Evolutionary conservation across 2,329 filamentous ascomycete genomes (phyloP).

Genomic region (Knoxdaviesia capensis): DNA sequence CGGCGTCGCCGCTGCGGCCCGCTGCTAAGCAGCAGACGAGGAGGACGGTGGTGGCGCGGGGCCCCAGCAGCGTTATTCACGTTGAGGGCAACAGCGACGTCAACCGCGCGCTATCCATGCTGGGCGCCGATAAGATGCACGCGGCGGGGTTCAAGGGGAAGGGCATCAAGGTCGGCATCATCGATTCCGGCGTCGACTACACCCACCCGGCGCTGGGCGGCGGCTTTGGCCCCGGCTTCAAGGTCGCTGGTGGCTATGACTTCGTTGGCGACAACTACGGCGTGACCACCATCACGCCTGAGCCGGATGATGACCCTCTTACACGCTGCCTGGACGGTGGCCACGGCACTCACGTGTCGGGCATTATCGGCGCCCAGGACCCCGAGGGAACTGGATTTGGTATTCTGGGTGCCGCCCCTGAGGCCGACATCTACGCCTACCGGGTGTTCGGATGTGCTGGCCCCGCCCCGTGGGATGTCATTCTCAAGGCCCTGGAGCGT

Average conservation of each 20-base stretch:
- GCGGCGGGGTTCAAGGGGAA: slow-evolving; percentile 22
- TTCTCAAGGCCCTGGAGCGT: slow-evolving; percentile 19
- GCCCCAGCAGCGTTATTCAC: too few species aligned
- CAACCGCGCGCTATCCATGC: slow-evolving; percentile 7
- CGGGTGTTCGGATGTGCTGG: slow-evolving; percentile 16
- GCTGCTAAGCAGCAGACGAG: too few species aligned
- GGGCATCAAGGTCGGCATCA: slow-evolving; percentile 20
- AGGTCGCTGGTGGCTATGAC: slow-evolving; percentile 25
- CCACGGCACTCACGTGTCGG: slow-evolving; percentile 24
- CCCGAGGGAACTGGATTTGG: slow-evolving; percentile 10
- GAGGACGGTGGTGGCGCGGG: too few species aligned
- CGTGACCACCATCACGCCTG: slow-evolving; percentile 8
- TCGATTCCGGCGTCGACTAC: slow-evolving; percentile 25
- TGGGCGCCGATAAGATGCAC: slow-evolving; percentile 19
- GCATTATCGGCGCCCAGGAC: slow-evolving; percentile 22
- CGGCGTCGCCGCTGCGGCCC: too few species aligned
- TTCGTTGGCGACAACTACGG: slow-evolving; percentile 19
- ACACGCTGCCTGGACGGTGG: slow-evolving; percentile 12
- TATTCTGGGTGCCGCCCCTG: slow-evolving; percentile 20
- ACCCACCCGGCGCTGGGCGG: slow-evolving; percentile 29
- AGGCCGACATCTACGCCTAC: slow-evolving; percentile 19
- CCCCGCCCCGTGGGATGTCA: slow-evolving; percentile 15
- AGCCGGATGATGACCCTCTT: slow-evolving; percentile 19
- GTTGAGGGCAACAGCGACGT: too few species aligned
- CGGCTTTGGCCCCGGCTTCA: slow-evolving; percentile 26